Base-by-base conservation (phyloP, 106 monocot species). In the Vanilla planifolia region DNA sequence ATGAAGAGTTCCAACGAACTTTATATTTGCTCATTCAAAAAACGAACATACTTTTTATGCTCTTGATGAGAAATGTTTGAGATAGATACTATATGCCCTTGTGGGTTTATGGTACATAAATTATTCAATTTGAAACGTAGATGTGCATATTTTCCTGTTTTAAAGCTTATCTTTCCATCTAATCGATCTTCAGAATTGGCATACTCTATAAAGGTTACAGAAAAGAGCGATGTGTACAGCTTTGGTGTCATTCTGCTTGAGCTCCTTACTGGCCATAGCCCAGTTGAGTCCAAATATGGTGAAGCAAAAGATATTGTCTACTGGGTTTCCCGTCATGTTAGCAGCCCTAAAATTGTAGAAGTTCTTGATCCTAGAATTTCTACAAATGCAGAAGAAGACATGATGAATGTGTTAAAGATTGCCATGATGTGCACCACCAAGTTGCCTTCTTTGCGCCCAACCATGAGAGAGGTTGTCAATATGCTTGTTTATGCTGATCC, bases 171-270 rank as follows among this genome's bases (percentile, higher is more conserved):
- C 8, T 4, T 35, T 10, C 15, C 1, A 61, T 44, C 33, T 26
- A 45, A 15, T 16, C 33, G 48, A 23, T 55, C 41, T n/a, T 52
- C 82, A 91, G 91, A 91, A 62, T 78, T 86, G 26, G 91, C 82
- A 22, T 91, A 91, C 60, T 79, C 91, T 13, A 36, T 59, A 27
- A 89, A 85, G 60, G 71, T 80, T 6, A 74, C 82, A 0, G 79
- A 89, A 25, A 93, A 85, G 82, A 85, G 81, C 24, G 93, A 93
- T 61, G 82, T 93, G 11, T 93, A 93, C 45, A 89, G 89, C 42
- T 93, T 82, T 17, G 93, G 93, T 3, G 77, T 93, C 5, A 85
- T 93, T 26, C 72, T 93, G 17, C 72, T 93, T 2, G 93, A 93
- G 57, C 44, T 93, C 33, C 59, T 93, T 15, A 89, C 93, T 1